Percentiles rank a stretch among this genome's conserved stretches.
Conservation (phyloP, 345 rosid species). For the Populus pruinosa region DNA sequence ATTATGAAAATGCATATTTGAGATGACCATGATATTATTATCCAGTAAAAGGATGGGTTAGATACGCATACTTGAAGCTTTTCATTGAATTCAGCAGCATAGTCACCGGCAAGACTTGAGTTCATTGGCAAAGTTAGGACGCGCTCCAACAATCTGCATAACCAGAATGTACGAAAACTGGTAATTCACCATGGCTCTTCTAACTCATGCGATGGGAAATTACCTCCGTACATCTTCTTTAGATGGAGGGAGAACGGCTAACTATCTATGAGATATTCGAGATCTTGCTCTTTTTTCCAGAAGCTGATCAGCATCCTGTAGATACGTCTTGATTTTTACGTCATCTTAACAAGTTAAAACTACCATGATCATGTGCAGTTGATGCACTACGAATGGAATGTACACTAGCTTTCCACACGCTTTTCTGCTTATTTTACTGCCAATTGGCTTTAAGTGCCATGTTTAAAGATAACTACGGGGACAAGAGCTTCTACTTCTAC, state of each 20-base stretch:
- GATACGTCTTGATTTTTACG: neutral
- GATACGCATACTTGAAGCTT: conserved; percentile 67
- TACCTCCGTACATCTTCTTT: conserved; percentile 68
- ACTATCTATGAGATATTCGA: conserved; percentile 83
- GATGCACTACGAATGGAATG: neutral
- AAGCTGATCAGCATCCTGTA: conserved; percentile 95
- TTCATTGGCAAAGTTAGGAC: conserved; percentile 68
- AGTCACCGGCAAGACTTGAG: conserved; percentile 57
- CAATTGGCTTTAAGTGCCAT: neutral
- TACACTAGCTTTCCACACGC: neutral
- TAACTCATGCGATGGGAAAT: neutral
- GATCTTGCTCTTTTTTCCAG: conserved; percentile 95
- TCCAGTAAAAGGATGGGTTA: neutral
- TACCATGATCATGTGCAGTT: neutral
- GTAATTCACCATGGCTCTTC: neutral
- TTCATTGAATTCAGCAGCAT: conserved; percentile 60
- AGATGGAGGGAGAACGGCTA: conserved; percentile 72
- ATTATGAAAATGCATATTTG: neutral
- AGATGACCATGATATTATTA: neutral
- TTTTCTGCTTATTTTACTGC: neutral
- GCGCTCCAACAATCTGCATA: conserved; percentile 72
- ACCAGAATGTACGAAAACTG: conserved; percentile 14
- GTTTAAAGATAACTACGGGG: neutral
- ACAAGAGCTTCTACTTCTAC: neutral
- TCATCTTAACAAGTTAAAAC: neutral